A percentile compares a stretch with the other conserved stretches of the same genome.
Conservation (phyloP, 495 filamentous ascomycete species). For the Neurospora cerealis region DNA sequence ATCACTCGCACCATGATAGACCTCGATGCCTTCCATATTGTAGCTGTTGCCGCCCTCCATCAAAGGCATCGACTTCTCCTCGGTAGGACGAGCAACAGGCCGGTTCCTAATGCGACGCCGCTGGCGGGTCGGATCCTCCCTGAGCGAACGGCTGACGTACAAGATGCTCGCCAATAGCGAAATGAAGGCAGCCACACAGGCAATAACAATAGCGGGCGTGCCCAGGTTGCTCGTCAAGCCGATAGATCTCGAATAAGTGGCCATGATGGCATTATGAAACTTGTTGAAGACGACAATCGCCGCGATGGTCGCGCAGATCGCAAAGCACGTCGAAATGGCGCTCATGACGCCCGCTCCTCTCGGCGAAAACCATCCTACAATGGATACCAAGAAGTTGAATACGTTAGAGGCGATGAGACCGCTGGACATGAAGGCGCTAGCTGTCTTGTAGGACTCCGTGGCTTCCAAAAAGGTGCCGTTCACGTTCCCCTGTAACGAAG, state of each 20-base stretch:
- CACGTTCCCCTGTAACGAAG: constrained; percentile 11
- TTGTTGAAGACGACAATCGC: constrained; percentile 17
- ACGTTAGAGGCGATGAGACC: constrained; percentile 20
- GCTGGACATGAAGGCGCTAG: constrained; percentile 19
- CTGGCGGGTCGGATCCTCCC: not conserved
- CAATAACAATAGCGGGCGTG: constrained; percentile 15
- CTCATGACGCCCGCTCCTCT: constrained; percentile 9
- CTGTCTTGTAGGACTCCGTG: constrained; percentile 12
- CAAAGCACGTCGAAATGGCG: constrained; percentile 16
- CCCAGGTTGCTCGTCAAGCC: constrained; percentile 17
- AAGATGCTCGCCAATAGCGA: constrained; percentile 11
- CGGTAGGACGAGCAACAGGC: not conserved
- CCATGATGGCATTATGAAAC: constrained; percentile 18
- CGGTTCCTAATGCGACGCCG: not conserved
- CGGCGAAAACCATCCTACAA: constrained; percentile 16
- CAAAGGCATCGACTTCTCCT: constrained; percentile 3
- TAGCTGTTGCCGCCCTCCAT: not conserved
- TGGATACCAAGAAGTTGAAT: constrained; percentile 11
- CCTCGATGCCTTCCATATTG: not conserved
- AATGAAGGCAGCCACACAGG: constrained; percentile 15
- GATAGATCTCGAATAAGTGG: constrained; percentile 9
- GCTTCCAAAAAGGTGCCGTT: constrained; percentile 11
- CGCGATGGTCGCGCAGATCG: constrained; percentile 20
- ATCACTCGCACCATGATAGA: not conserved
- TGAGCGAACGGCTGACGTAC: constrained; percentile 2